These are phyloP conservation scores for Alectoria sarmentosa DNA, from an alignment of 495 filamentous ascomycete species.

Conservation along the genomic window DNA sequence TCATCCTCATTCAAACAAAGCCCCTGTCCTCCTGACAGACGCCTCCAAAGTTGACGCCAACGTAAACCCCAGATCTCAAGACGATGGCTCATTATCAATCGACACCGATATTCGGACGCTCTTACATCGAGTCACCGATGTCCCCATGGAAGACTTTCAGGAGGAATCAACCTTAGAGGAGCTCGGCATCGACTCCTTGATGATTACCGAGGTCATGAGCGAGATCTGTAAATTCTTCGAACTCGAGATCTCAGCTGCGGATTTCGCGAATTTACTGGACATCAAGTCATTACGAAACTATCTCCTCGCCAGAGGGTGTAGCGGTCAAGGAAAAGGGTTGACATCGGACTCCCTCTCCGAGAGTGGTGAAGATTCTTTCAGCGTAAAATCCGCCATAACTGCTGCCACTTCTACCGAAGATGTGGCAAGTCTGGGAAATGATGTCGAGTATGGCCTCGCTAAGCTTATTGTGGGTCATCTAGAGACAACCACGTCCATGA, in stretches of 20 bases:
- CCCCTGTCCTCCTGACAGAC: not conserved
- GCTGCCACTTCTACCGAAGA: not conserved
- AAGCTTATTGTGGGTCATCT: slow-evolving; percentile 8
- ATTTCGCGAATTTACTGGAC: not conserved
- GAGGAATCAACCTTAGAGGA: slow-evolving; percentile 26
- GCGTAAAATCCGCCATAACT: too few species aligned
- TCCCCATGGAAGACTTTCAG: slow-evolving; percentile 25
- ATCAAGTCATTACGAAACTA: not conserved
- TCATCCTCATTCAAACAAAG: not conserved
- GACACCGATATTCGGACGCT: too few species aligned
- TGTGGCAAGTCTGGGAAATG: not conserved
- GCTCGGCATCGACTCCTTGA: slow-evolving; percentile 39
- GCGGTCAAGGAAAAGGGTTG: too few species aligned
- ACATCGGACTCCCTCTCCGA: too few species aligned
- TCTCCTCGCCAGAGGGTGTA: too few species aligned
- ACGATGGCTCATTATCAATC: too few species aligned
- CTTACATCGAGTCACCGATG: slow-evolving; percentile 29
- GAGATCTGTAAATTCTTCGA: slow-evolving; percentile 31
- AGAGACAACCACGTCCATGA: not conserved
- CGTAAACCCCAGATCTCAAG: too few species aligned
- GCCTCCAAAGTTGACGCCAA: too few species aligned
- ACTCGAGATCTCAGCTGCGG: slow-evolving; percentile 8
- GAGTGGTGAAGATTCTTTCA: too few species aligned
- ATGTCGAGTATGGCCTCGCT: not conserved
- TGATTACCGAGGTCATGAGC: slow-evolving; percentile 35